Base-by-base conservation (phyloP, 768 basidiomycete species). In the Dacryopinax primogenitus region DNA sequence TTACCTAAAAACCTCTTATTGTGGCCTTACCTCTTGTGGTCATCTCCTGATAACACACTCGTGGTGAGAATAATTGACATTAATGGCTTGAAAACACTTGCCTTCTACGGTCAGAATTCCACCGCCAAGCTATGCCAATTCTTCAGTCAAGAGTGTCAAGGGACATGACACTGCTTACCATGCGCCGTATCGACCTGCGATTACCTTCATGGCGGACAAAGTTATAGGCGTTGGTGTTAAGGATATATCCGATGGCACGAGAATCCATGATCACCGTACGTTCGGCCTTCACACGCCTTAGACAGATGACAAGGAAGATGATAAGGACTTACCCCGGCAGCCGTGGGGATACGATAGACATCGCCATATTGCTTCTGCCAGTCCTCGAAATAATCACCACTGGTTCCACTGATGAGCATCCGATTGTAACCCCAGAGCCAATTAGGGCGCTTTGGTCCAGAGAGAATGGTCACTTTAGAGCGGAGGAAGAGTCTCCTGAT, bases 341-440 rank as follows among this genome's bases (percentile, higher is more conserved):
- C 13, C 13, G 11, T 15, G 11, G 51, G 51, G 21, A 58, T 13
- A 9, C 51, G 51, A 30, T 58, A 58, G 7, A 58, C 26, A 30
- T 58, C 51, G 11, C 51, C 51, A 21, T 15, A 58, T 30, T 58
- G 4, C 21, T 58, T 30, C 51, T 58, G 51, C 51, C 51, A 58
- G 3, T 21, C 51, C 32, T 58, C 51, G 51, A 58, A 58, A 58
- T 58, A 58, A 18, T 58, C 51, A 21, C 51, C 51, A 21, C 51
- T 58, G 13, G 21, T 21, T 11, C 51, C 51, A 30, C 26, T 13
- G 21, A 58, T 11, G 3, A 58, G 51, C 15, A 7, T 30, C 3
- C 51, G 11, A 11, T 11, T 58, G 51, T 28, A 58, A 18, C 51
- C 51, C 51, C 51, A 58, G 11, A 58, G 26, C 51, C 51, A 58